Evolutionary conservation across 768 basidiomycete genomes (phyloP), one percentile per base, ranked within the genome.

Genomic region (Boletus speciosus): DNA sequence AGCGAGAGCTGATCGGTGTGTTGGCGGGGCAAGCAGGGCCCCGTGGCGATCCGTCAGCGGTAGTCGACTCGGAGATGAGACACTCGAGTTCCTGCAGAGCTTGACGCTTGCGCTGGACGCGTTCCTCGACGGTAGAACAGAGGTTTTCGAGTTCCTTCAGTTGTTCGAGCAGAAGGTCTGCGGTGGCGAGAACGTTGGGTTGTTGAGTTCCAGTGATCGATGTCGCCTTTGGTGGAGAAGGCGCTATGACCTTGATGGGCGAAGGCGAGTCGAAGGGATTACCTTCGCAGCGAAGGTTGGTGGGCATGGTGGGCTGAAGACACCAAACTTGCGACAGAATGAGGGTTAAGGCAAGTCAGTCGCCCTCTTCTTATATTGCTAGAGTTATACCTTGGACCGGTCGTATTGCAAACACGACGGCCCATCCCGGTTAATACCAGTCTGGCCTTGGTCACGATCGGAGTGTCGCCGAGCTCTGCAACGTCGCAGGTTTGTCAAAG

Each of bases 161-260:
- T 5, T 70, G 68, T 32, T 60, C 59, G 42, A 70, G 48, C 25
- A 69, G 56, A 23, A 66, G 66, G 47, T 60, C 68, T 3, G 70
- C 66, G 15, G 68, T 71, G 29, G 57, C 57, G 50, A 69, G 70
- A n/a, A 67, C 37, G 42, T 70, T 54, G 38, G 54, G 43, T 21
- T 61, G 55, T 47, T 42, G 58, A 9, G 54, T 27, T 43, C n/a
- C 25, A 19, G 10, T 49, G 27, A 32, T n/a, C 7, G 41, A 4
- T 32, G 1, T 29, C 23, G 36, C 25, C 11, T 29, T 21, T 37
- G 55, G 45, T 25, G 49, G 21, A 16, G 38, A 44, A n/a, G 9
- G 25, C 23, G 29, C 1, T 6, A 8, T 38, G 7, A 40, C 1
- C 40, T 55, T 66, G 59, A 51, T 38, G 47, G 66, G 66, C 1